Evolutionary conservation across 176 grass and related monocot genomes (phyloP).

Genomic region (Bromus sterilis): DNA sequence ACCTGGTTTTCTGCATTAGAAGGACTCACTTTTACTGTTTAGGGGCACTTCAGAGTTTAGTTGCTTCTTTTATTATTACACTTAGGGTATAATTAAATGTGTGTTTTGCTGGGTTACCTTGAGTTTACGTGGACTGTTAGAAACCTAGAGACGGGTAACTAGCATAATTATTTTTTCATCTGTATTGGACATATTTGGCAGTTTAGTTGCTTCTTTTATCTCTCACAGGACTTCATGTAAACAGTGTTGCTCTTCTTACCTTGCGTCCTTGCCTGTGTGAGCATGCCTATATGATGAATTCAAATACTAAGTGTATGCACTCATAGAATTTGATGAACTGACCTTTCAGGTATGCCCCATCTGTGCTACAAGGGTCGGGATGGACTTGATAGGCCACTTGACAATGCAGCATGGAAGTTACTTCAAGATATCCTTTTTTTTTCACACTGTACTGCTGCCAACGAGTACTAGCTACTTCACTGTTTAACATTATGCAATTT

Average conservation of each 20-base stretch:
- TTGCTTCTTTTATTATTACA: neutral
- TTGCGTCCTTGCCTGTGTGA: neutral
- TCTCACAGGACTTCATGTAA: neutral
- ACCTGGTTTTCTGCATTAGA: neutral
- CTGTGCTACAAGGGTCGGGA: slow-evolving; percentile 59
- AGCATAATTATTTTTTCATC: neutral
- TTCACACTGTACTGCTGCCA: neutral
- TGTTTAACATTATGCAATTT: neutral
- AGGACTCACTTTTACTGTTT: neutral
- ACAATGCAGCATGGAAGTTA: slow-evolving; percentile 72
- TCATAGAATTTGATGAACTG: slow-evolving; percentile 17
- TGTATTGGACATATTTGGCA: neutral
- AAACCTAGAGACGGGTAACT: neutral
- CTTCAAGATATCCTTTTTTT: slow-evolving; percentile 93
- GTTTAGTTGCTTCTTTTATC: neutral
- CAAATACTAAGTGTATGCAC: neutral
- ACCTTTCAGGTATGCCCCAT: slow-evolving; percentile 77
- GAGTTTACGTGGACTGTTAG: neutral
- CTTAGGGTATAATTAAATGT: neutral
- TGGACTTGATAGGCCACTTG: slow-evolving; percentile 79
- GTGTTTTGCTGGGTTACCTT: neutral
- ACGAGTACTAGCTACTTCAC: neutral
- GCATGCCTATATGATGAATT: neutral
- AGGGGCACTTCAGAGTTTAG: neutral
- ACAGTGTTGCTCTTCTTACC: neutral